Evolutionary conservation across 768 basidiomycete genomes (phyloP), one percentile per base, ranked within the genome.

Genomic region (Mycena maculata): DNA sequence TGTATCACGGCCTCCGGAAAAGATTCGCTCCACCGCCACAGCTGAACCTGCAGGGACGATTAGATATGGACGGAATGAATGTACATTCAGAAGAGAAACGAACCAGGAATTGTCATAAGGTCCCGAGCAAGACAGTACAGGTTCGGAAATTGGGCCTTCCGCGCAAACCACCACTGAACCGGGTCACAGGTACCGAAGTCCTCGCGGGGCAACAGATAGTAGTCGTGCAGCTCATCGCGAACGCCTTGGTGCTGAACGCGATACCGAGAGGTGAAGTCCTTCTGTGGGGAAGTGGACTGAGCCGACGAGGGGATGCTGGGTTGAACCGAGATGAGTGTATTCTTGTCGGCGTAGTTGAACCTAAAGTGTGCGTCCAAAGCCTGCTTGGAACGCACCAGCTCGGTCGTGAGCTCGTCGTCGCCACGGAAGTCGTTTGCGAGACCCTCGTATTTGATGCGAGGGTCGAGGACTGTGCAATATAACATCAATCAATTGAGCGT

Each of bases 41-140:
- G 70, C 73, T 13, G 70, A 75, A 12, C 71, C 75, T 75, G 28
- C n/a, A n/a, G n/a, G n/a, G n/a, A n/a, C n/a, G n/a, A n/a, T n/a
- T n/a, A n/a, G n/a, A n/a, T n/a, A n/a, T n/a, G 44, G 18, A 39
- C 23, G 44, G 22, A 23, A 48, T 28, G 33, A 62, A 55, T 28
- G 30, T 52, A 10, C 30, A 57, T n/a, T n/a, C n/a, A 50, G 22
- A 16, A 28, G 63, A 48, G 28, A 52, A 56, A 22, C 11, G 38
- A 47, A 73, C 74, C 73, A 38, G 72, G 72, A 45, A 74, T 74
- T 20, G 59, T 70, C 12, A 74, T 48, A 23, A 76, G 60, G 42
- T 74, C 65, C 15, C 65, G 50, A 31, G 71, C 72, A 13, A 74
- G 53, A 30, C 62, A 38, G 41, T 54, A 76, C 2, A 73, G 54